These are phyloP conservation scores for Botrytis hyacinthi DNA, from an alignment of 2,329 filamentous ascomycete species.

Conservation along the genomic window DNA sequence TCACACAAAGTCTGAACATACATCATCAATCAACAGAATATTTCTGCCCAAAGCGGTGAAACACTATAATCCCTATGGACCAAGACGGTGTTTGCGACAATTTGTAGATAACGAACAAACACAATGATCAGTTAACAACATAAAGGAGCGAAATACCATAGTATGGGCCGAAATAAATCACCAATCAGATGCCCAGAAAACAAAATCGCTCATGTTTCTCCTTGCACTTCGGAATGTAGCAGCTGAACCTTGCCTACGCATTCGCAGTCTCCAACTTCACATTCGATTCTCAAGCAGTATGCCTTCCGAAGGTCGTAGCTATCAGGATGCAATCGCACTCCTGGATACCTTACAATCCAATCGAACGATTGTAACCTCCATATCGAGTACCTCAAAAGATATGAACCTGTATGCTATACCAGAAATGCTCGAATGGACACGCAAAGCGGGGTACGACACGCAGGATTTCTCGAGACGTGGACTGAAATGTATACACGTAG, in stretches of 20 bases:
- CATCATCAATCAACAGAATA: background rate
- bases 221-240: background rate
- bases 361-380: constrained; percentile 26
- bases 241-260: background rate
- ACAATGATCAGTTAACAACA: background rate
- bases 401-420: constrained; percentile 36
- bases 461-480: constrained; percentile 30
- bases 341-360: constrained; percentile 36
- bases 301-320: constrained; percentile 20
- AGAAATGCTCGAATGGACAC: constrained; percentile 38
- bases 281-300: constrained; percentile 11
- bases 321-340: constrained; percentile 29
- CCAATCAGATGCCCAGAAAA: background rate
- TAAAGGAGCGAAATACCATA: background rate
- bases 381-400: constrained; percentile 26
- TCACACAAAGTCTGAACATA: background rate
- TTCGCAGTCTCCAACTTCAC: background rate
- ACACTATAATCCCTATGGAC: background rate
- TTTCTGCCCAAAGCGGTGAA: constrained; percentile 14
- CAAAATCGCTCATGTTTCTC: background rate
- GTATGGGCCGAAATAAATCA: background rate
- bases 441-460: constrained; percentile 33
- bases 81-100: background rate
- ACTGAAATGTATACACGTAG: constrained; percentile 66
- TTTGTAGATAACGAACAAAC: background rate